A percentile compares a stretch with the other conserved stretches of the same genome.
phyloP scores from a whole-genome alignment of 495 filamentous ascomycete species.

The Tetracladium marchalianum region DNA sequence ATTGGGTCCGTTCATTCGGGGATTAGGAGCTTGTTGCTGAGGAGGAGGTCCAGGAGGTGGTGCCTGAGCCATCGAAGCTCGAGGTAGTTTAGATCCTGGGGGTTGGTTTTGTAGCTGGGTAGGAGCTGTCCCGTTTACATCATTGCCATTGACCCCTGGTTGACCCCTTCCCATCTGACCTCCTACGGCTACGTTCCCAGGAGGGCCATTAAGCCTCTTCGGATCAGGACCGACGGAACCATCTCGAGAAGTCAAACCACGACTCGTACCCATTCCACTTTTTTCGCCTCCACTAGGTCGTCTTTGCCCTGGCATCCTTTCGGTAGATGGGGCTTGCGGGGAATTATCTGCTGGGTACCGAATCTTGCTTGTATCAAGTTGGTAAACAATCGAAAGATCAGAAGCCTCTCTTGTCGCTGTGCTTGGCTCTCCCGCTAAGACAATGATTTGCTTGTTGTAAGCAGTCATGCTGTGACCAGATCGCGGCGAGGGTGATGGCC shows the following conservation, averaged over 20 bases:
- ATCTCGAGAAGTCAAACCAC: conserved; percentile 47
- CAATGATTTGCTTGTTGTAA: conserved; percentile 82
- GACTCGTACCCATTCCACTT: conserved; percentile 15
- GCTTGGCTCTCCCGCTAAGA: conserved; percentile 89
- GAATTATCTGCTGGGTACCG: conserved; percentile 79
- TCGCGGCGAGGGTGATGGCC: conserved; percentile 82
- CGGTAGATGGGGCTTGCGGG: conserved; percentile 30
- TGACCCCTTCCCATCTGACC: conserved; percentile 17
- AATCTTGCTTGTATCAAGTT: conserved; percentile 91
- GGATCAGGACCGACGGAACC: conserved; percentile 46
- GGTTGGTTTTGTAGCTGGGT: conserved; percentile 16
- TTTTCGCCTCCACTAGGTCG: conserved; percentile 31
- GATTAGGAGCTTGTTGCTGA: conserved; percentile 74
- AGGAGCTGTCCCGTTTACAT: conserved; percentile 18
- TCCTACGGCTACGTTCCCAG: conserved; percentile 44
- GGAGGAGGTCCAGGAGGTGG: conserved; percentile 72
- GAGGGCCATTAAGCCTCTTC: conserved; percentile 39
- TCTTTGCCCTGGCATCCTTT: conserved; percentile 25
- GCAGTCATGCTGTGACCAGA: conserved; percentile 98
- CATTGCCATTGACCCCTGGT: conserved; percentile 20
- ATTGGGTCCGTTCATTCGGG: conserved; percentile 42
- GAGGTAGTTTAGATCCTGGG: conserved; percentile 50
- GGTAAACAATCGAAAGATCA: conserved; percentile 82
- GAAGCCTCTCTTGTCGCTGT: conserved; percentile 66
- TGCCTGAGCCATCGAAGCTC: conserved; percentile 58